A percentile compares a stretch with the other conserved stretches of the same genome.
phyloP scores from a whole-genome alignment of 73 alveolate genomes.

The Blepharisma stoltei region DNA sequence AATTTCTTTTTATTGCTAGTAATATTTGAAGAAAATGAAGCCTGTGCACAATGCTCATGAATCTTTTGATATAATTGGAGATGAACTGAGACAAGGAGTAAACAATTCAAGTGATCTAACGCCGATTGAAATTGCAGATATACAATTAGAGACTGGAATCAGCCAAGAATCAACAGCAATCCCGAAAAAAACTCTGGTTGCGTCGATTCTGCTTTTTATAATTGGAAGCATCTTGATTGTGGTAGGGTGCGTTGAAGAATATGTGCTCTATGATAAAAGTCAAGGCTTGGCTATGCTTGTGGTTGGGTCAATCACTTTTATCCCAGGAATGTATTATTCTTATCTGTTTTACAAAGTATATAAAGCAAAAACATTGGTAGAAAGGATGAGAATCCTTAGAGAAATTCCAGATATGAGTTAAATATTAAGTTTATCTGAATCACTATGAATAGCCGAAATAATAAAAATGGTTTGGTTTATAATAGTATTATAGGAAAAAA shows the following conservation, averaged over 20 bases:
- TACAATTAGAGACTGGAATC: no score
- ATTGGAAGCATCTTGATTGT: not conserved
- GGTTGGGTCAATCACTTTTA: conserved; percentile 13
- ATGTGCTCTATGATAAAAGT: conserved; percentile 15
- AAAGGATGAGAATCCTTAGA: conserved; percentile 17
- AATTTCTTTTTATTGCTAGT: no score
- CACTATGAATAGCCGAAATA: no score
- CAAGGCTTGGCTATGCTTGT: conserved; percentile 25
- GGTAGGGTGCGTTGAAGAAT: conserved; percentile 19
- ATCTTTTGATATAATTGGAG: no score
- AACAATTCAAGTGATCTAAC: no score
- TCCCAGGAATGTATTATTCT: conserved; percentile 28
- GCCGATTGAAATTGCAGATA: no score
- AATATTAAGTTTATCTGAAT: no score
- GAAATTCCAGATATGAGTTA: conserved; percentile 28
- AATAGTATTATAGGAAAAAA: no score
- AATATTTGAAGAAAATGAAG: no score
- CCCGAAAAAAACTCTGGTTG: conserved; percentile 14
- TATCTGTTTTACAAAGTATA: conserved; percentile 8
- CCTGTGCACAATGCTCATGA: no score
- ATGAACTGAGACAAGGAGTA: no score
- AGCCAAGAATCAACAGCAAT: not conserved
- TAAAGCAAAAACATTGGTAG: conserved; percentile 22
- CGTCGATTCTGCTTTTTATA: not conserved
- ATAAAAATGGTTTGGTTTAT: no score